Conservation (phyloP, 192 early-diverging fungal genomes). For the Glomus cerebriforme region DNA sequence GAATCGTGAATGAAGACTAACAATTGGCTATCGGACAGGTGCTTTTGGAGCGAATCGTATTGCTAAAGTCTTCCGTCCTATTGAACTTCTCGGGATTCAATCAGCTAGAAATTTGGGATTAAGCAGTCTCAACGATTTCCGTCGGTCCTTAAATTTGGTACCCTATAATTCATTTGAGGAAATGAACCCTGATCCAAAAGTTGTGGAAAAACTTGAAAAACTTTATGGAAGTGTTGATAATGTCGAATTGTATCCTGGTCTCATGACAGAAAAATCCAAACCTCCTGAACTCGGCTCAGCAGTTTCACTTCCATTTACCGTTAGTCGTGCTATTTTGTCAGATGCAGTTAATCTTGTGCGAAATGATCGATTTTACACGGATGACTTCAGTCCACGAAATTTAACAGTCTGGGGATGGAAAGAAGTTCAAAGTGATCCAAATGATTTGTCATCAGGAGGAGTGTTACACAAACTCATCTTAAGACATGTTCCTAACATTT, state of each 20-base stretch:
- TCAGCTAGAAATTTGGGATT: slow-evolving; percentile 42
- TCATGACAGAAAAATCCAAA: slow-evolving; percentile 47
- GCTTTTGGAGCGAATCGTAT: slow-evolving; percentile 45
- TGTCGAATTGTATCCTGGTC: slow-evolving; percentile 54
- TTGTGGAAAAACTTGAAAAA: slow-evolving; percentile 38
- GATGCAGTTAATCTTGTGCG: slow-evolving; percentile 53
- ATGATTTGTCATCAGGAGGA: neutral
- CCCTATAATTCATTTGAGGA: slow-evolving; percentile 40
- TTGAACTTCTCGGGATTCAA: slow-evolving; percentile 50
- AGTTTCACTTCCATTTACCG: slow-evolving; percentile 48
- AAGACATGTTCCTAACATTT: neutral
- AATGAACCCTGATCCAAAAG: slow-evolving; percentile 32
- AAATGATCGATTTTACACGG: slow-evolving; percentile 50
- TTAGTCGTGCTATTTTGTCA: slow-evolving; percentile 46
- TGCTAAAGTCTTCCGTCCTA: slow-evolving; percentile 38
- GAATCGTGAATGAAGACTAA: neutral
- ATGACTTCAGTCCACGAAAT: slow-evolving; percentile 44
- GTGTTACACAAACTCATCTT: neutral
- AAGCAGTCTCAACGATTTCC: slow-evolving; percentile 56
- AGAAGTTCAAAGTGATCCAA: neutral
- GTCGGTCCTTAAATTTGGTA: slow-evolving; percentile 41
- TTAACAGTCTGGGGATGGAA: slow-evolving; percentile 52
- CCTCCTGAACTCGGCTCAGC: slow-evolving; percentile 29
- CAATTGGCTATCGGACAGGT: slow-evolving; percentile 2
- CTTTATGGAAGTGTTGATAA: slow-evolving; percentile 44